Percentiles rank a stretch among this genome's conserved stretches.
These are phyloP conservation scores for Parmelia sp. DNA, from an alignment of 495 filamentous ascomycete genomes.

Conservation along the genomic window DNA sequence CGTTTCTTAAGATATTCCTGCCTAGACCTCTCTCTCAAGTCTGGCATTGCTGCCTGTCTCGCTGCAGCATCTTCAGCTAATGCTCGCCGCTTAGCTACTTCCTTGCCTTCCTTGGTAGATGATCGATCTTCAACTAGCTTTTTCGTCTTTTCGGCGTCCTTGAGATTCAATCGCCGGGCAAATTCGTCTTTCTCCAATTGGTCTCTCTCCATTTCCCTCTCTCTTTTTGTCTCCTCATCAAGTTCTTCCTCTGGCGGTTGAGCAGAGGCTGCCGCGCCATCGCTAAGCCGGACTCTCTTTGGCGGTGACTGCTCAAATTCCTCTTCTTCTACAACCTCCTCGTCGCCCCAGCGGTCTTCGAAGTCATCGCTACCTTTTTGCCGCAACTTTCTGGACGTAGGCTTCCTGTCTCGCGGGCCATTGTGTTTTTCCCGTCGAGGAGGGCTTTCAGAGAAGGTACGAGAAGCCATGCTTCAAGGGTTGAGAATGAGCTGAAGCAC, in stretches of 20 bases:
- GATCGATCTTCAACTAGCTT: conserved; percentile 62
- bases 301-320: conserved; percentile 48
- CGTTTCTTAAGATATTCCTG: conserved; percentile 93
- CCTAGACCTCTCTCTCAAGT: conserved; percentile 72
- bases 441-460: neutral
- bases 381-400: conserved; percentile 27
- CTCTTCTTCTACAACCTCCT: conserved; percentile 51
- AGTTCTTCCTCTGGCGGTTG: conserved; percentile 45
- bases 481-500: neutral
- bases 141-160: conserved; percentile 64
- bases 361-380: conserved; percentile 48
- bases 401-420: conserved; percentile 11
- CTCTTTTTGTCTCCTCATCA: conserved; percentile 53
- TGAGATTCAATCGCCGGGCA: conserved; percentile 60
- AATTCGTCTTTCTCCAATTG: conserved; percentile 69
- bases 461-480: conserved; percentile 9
- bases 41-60: conserved; percentile 59
- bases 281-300: conserved; percentile 54
- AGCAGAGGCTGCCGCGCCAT: conserved; percentile 42
- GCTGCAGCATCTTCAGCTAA: conserved; percentile 60
- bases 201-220: conserved; percentile 55
- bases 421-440: neutral
- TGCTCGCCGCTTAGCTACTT: conserved; percentile 52
- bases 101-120: conserved; percentile 50
- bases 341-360: conserved; percentile 75